Evolutionary conservation across 495 filamentous ascomycete species (phyloP).

Genomic region (Neurospora sp.): DNA sequence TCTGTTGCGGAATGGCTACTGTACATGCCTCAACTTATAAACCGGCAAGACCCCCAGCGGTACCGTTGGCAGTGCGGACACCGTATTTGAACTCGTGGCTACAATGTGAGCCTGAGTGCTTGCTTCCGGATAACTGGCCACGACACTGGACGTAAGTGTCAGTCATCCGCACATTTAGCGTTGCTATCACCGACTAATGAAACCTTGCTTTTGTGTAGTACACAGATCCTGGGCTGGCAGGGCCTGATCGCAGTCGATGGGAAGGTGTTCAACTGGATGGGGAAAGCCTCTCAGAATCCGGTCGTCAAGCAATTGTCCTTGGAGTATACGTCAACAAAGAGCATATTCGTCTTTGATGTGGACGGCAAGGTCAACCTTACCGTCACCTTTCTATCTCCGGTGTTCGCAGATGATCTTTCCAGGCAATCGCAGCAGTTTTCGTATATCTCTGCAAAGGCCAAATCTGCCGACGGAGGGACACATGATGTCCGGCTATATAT

Average conservation of each 20-base stretch:
- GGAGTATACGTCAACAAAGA: slow-evolving; percentile 78
- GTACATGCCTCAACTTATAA: slow-evolving; percentile 8
- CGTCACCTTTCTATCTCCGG: slow-evolving; percentile 77
- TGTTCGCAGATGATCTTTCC: slow-evolving; percentile 75
- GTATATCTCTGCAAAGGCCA: slow-evolving; percentile 66
- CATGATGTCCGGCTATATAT: slow-evolving; percentile 72
- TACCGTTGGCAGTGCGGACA: slow-evolving; percentile 18
- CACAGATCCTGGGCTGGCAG: slow-evolving; percentile 67
- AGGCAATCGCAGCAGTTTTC: slow-evolving; percentile 80
- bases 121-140: slow-evolving; percentile 20
- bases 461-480: slow-evolving; percentile 38
- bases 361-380: slow-evolving; percentile 54
- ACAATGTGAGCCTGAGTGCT: slow-evolving; percentile 13
- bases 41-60: slow-evolving; percentile 15
- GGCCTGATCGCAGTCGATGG: slow-evolving; percentile 48
- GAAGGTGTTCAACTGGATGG: slow-evolving; percentile 51
- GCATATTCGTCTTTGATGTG: slow-evolving; percentile 74
- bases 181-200: slow-evolving; percentile 3
- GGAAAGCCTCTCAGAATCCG: slow-evolving; percentile 44
- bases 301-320: slow-evolving; percentile 39
- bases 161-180: not conserved
- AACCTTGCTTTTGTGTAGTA: slow-evolving; percentile 40
- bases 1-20: not conserved
- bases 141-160: slow-evolving; percentile 19
- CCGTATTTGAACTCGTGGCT: slow-evolving; percentile 24